Conservation (phyloP, 2,329 filamentous ascomycete species). For the Aphanocladium album region DNA sequence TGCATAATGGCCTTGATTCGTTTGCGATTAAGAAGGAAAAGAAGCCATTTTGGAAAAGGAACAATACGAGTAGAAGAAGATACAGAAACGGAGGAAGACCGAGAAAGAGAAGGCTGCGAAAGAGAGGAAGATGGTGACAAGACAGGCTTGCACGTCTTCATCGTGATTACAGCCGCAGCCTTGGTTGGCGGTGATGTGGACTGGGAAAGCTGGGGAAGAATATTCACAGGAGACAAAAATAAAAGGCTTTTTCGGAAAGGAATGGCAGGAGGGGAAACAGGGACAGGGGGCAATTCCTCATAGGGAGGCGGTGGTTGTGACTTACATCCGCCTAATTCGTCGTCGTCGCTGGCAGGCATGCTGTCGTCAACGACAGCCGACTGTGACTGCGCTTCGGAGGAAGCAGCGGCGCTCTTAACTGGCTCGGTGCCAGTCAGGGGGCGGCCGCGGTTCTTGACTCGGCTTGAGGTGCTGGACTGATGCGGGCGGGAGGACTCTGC, state of each 20-base stretch:
- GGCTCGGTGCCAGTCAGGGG: slow-evolving; percentile 58
- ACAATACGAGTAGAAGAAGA: background rate
- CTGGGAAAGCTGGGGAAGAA: no score
- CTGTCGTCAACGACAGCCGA: slow-evolving; percentile 63
- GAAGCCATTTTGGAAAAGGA: slow-evolving; percentile 17
- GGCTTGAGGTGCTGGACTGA: slow-evolving; percentile 23
- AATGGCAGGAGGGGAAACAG: background rate
- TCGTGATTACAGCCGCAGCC: background rate
- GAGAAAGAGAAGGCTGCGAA: no score
- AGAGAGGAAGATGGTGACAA: no score
- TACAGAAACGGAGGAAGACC: no score
- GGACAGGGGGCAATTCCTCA: no score
- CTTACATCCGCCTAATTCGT: slow-evolving; percentile 91
- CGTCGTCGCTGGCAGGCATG: slow-evolving; percentile 70
- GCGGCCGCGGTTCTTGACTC: slow-evolving; percentile 67
- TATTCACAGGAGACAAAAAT: no score
- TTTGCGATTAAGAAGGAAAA: background rate
- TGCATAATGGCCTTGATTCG: slow-evolving; percentile 3
- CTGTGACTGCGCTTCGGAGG: slow-evolving; percentile 35
- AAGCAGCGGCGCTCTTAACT: slow-evolving; percentile 36
- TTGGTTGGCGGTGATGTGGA: background rate
- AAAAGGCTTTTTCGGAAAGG: background rate
- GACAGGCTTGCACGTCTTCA: no score
- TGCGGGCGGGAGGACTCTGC: slow-evolving; percentile 39
- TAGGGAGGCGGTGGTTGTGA: slow-evolving; percentile 22